Evolutionary conservation across 805 yeast genomes (phyloP).

Genomic region (Candida ficus): DNA sequence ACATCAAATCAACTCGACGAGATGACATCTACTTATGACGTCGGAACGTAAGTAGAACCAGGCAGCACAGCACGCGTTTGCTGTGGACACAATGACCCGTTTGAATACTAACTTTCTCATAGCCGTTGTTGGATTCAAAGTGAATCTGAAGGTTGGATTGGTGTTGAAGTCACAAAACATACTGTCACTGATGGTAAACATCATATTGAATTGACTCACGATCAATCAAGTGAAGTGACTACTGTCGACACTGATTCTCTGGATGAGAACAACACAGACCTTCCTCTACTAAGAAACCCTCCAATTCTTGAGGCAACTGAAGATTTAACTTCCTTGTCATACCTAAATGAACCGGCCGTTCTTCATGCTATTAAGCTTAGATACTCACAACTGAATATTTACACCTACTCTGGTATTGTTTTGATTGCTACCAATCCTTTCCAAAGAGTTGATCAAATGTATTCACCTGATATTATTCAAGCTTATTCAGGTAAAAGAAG

Average conservation of each 20-base stretch:
- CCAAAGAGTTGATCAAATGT: constrained; percentile 84
- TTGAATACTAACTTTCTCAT: constrained; percentile 25
- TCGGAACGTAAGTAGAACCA: constrained; percentile 45
- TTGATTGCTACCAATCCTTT: constrained; percentile 95
- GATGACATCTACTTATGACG: constrained; percentile 41
- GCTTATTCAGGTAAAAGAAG: constrained; percentile 90
- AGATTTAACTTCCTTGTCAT: constrained; percentile 87
- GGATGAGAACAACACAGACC: constrained; percentile 31
- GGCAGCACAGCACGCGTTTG: not conserved
- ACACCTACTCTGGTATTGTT: constrained; percentile 95
- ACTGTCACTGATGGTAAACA: constrained; percentile 39
- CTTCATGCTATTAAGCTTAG: constrained; percentile 88
- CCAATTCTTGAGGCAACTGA: constrained; percentile 90
- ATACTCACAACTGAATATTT: constrained; percentile 83
- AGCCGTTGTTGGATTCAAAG: constrained; percentile 79
- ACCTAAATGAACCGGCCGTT: constrained; percentile 94
- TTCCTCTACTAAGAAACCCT: constrained; percentile 86
- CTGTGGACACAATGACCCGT: too few relatives aligned
- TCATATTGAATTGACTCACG: constrained; percentile 47
- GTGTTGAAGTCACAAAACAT: constrained; percentile 52
- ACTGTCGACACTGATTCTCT: constrained; percentile 41
- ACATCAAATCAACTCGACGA: constrained; percentile 2
- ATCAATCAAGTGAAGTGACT: constrained; percentile 40
- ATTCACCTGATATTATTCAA: constrained; percentile 88
- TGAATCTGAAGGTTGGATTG: constrained; percentile 66